Percentiles rank a stretch among this genome's conserved stretches.
phyloP scores from a whole-genome alignment of 441 rosid species.

The Kokia cookei region DNA sequence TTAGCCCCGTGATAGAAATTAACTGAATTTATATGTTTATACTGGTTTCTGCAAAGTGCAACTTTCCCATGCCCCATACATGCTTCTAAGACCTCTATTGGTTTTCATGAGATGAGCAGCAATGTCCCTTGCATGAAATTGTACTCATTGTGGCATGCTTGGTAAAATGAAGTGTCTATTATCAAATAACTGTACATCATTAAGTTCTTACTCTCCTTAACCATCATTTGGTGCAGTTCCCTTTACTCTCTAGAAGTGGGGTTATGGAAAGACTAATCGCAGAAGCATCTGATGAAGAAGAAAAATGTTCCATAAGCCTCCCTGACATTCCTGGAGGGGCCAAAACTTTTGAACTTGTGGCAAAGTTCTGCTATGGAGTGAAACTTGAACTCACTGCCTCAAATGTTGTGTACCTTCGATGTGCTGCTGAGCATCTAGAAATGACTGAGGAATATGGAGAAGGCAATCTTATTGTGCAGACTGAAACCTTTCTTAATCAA shows the following conservation, averaged over 20 bases:
- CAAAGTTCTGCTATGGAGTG: conserved; percentile 96
- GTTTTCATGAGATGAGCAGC: neutral
- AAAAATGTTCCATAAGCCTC: conserved; percentile 52
- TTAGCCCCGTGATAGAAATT: neutral
- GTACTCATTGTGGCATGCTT: neutral
- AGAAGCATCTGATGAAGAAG: conserved; percentile 68
- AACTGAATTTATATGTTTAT: neutral
- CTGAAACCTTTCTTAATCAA: conserved; percentile 81
- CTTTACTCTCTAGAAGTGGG: conserved; percentile 93
- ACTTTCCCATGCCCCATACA: neutral
- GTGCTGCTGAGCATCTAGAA: conserved; percentile 86
- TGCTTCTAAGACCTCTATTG: neutral
- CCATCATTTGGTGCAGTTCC: conserved; percentile 60
- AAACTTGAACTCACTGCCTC: conserved; percentile 89
- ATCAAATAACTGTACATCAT: neutral
- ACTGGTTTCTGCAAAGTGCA: neutral
- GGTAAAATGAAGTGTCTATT: neutral
- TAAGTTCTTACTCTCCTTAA: neutral
- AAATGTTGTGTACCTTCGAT: conserved; percentile 73
- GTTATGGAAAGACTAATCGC: conserved; percentile 84
- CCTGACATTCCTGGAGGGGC: conserved; percentile 79
- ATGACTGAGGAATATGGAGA: conserved; percentile 97
- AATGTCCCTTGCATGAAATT: neutral
- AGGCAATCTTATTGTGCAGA: conserved; percentile 66
- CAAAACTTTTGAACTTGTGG: conserved; percentile 89